phyloP scores from a whole-genome alignment of 345 rosid genomes.

The Noccaea bulbosa region DNA sequence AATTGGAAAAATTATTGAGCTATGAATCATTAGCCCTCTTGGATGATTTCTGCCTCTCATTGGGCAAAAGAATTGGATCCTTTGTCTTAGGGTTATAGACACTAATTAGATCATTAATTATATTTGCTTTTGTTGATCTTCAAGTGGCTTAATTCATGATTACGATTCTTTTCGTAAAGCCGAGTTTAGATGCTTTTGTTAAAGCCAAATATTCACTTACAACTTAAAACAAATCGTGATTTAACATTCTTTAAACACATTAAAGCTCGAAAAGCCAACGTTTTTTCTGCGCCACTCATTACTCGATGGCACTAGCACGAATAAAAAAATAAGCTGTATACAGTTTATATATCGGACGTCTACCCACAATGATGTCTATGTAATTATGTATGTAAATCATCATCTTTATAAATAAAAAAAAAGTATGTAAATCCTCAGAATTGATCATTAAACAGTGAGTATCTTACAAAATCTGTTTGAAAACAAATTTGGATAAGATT shows the following conservation, averaged over 20 bases:
- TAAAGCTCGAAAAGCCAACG: conserved; percentile 35
- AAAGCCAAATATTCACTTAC: conserved; percentile 46
- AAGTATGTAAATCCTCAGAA: neutral
- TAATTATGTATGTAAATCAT: neutral
- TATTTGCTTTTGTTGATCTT: conserved; percentile 36
- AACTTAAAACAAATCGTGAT: conserved; percentile 28
- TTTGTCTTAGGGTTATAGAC: conserved; percentile 46
- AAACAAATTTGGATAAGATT: neutral
- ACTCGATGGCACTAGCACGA: conserved; percentile 23
- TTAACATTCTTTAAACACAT: conserved; percentile 21
- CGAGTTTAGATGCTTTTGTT: conserved; percentile 41
- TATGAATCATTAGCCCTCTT: conserved; percentile 25
- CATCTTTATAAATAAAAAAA: neutral
- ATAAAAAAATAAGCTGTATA: neutral
- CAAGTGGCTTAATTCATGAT: conserved; percentile 44
- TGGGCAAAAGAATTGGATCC: conserved; percentile 46
- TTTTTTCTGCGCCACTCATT: conserved; percentile 44
- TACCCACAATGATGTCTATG: conserved; percentile 17
- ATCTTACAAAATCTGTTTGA: neutral
- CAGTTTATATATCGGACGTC: neutral
- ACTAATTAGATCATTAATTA: conserved; percentile 33
- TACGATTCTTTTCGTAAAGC: conserved; percentile 40
- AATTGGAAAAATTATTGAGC: neutral
- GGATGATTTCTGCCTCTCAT: conserved; percentile 38
- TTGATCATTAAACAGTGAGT: conserved; percentile 7